Evolutionary conservation across 2,329 filamentous ascomycete species (phyloP), one percentile per base, ranked within the genome.

Genomic region (Fusarium compactum): DNA sequence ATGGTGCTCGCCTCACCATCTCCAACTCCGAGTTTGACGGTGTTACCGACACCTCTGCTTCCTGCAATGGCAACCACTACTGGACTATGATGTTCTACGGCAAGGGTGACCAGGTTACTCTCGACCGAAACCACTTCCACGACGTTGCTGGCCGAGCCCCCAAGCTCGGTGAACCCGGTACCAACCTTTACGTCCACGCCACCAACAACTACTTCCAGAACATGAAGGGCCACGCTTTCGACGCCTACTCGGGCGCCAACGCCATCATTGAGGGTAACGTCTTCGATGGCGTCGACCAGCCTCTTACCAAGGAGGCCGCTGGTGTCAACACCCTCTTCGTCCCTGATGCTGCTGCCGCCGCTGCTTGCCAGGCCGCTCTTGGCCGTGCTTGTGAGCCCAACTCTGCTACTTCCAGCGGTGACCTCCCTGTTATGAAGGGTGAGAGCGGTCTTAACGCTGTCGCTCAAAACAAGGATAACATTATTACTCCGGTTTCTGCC

Each of bases 181-280:
- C 59, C 41, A 71, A 52, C 25, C 68, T 67, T 10, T 67, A 65
- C 20, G 73, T 77, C 64, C 74, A 77, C 16, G 74, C 71, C 16
- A 58, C 62, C 67, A 77, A 77, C 71, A 76, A 77, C 71, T 67
- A 66, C 43, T 77, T 77, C 52, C 67, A 62, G 40, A 74, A 74
- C 57, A 76, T 76, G 69, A 64, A 74, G 27, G 76, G 74, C 25
- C 86, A 88, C 74, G 86, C 83, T 20, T 81, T 83, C 16, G 86
- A 89, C 78, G 87, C 79, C 59, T 79, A 86, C 70, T 83, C 74
- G 14, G 72, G 78, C 32, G 68, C 65, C 6, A 67, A 60, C 1
- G 71, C 72, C 1, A 68, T 77, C 8, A 59, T 77, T 2, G 76
- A 77, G 63, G 76, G 76, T 18, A 77, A 77, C 25, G 74, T 67